These are phyloP conservation scores for Apophysomyces variabilis DNA, from an alignment of 371 early-diverging fungal genomes.

Conservation along the genomic window DNA sequence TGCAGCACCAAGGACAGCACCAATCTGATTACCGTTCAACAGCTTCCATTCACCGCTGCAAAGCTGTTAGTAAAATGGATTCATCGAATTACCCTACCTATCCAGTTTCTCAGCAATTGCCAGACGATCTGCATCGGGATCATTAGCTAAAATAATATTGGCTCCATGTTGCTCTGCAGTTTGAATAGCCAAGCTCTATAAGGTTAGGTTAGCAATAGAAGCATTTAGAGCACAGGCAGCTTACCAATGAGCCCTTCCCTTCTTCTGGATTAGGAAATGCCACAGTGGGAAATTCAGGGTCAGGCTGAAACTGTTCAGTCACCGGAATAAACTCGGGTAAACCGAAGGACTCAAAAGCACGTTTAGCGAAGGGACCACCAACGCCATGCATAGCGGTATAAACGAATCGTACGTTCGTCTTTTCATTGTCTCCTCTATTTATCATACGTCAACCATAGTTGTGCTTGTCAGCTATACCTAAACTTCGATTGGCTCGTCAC, in stretches of 20 bases:
- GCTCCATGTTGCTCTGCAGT: slow-evolving; percentile 67
- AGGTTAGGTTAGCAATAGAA: background rate
- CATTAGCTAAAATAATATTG: slow-evolving; percentile 91
- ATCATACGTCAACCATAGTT: background rate
- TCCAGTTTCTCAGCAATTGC: slow-evolving; percentile 84
- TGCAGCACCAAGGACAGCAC: slow-evolving; percentile 81
- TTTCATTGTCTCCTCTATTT: slow-evolving; percentile 50
- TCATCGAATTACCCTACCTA: slow-evolving; percentile 33
- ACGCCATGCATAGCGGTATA: slow-evolving; percentile 99
- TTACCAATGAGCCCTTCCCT: slow-evolving; percentile 81
- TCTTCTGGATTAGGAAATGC: slow-evolving; percentile 95
- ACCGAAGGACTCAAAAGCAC: slow-evolving; percentile 71
- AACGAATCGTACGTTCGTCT: slow-evolving; percentile 67
- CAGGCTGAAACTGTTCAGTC: slow-evolving; percentile 74
- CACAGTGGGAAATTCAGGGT: slow-evolving; percentile 95
- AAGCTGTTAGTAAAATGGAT: background rate
- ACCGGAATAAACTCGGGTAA: slow-evolving; percentile 70
- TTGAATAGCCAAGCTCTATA: slow-evolving; percentile 69
- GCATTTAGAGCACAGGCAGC: background rate
- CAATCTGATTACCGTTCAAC: slow-evolving; percentile 93
- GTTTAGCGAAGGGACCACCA: slow-evolving; percentile 77
- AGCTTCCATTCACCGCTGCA: slow-evolving; percentile 74
- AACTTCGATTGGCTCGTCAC: slow-evolving; percentile 49
- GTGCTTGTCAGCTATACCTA: slow-evolving; percentile 14
- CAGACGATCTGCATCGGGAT: slow-evolving; percentile 97